Evolutionary conservation across 805 yeast species (phyloP), one percentile per base, ranked within the genome.

Genomic region (Nakazawaea ishiwadae): DNA sequence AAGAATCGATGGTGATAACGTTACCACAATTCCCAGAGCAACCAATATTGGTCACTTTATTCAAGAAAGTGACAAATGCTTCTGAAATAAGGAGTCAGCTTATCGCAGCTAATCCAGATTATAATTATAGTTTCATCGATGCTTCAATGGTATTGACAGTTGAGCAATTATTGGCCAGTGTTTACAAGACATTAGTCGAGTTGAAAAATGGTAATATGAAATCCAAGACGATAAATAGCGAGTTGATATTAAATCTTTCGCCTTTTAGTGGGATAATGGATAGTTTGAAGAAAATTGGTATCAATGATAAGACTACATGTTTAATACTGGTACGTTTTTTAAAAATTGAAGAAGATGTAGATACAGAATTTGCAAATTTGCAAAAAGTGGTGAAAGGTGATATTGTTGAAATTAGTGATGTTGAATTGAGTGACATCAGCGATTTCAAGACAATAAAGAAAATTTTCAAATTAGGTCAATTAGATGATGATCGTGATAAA

Each of bases 181-280:
- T 81, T 1, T 77, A 81, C 54, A 73, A 81, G 48, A 75, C 86
- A 2, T 50, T 85, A 2, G 57, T 70, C 11, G 89, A 84, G 55
- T 51, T 58, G 18, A 55, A 55, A 1, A 64, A 66, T 28, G 74
- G 66, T 11, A 67, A 59, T 16, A 68, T 76, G 66, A 71, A 80
- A 48, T 81, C 95, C 8, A 78, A 73, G 49, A 71, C 79, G 1
- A 50, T 86, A 24, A 84, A 84, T 53, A 79, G 93, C 0, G 95
- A 87, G 52, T 66, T 83, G 30, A 73, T 85, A 18, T 75, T 81
- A 52, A 75, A 79, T 44, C 62, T 87, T 44, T 77, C 89, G 1
- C 87, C 91, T 2, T 71, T 77, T 6, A 80, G 78, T 50, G 84
- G 83, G 54, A 80, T 82, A 30, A 71, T 76, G 65, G 93, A 86